Conservation (phyloP, 2,329 filamentous ascomycete species). For the Colletotrichum sp. region DNA sequence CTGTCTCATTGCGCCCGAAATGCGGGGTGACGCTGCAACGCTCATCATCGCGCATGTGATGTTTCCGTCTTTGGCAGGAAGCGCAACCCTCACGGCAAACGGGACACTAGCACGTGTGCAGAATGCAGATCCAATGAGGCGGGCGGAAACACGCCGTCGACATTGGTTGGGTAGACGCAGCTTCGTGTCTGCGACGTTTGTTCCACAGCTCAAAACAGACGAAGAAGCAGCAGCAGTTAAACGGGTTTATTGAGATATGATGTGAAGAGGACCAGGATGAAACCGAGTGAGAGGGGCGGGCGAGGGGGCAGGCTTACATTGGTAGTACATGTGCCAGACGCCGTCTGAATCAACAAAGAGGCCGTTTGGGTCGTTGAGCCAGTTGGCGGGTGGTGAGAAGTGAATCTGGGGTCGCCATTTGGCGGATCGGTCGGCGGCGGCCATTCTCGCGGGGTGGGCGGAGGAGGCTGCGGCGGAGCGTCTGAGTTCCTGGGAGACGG, state of each 20-base stretch:
- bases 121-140: conserved; percentile 12
- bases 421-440: conserved; percentile 20
- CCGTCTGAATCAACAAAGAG: conserved; percentile 63
- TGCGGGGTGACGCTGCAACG: conserved; percentile 17
- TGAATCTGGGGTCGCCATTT: conserved; percentile 57
- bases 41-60: conserved; percentile 17
- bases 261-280: background rate
- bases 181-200: background rate
- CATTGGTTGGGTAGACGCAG: conserved; percentile 27
- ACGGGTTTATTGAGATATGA: background rate
- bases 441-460: conserved; percentile 4
- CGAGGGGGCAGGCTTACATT: conserved; percentile 45
- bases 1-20: background rate
- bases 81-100: conserved; percentile 6
- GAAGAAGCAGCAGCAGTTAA: background rate
- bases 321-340: conserved; percentile 69
- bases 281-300: background rate
- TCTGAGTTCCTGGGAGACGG: background rate
- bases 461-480: conserved; percentile 1
- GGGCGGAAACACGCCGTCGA: conserved; percentile 25
- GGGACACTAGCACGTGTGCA: conserved; percentile 21
- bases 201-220: conserved; percentile 6
- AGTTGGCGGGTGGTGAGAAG: conserved; percentile 57
- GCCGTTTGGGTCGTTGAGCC: conserved; percentile 70
- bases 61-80: conserved; percentile 6